These are phyloP conservation scores for Aureobasidium sp. DNA, from an alignment of 2,329 filamentous ascomycete species.

Conservation along the genomic window DNA sequence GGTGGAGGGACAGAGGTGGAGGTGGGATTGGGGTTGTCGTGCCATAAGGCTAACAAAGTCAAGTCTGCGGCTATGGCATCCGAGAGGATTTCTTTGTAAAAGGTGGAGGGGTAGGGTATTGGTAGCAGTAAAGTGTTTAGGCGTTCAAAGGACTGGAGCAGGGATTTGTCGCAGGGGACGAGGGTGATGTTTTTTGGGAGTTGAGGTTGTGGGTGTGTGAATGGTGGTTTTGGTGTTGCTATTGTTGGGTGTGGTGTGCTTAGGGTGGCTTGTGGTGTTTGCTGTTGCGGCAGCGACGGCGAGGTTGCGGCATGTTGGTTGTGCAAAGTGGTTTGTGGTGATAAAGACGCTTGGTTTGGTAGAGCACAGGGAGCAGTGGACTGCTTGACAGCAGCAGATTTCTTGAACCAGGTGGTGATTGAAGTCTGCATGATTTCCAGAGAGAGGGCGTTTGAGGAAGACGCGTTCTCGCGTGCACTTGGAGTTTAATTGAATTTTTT, in stretches of 20 bases:
- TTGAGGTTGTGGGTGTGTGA: constrained; percentile 13
- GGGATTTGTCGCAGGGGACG: constrained; percentile 44
- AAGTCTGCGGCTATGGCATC: constrained; percentile 47
- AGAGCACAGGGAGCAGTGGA: constrained; percentile 14
- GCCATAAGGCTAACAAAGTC: constrained; percentile 55
- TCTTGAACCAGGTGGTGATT: constrained; percentile 42
- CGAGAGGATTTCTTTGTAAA: constrained; percentile 54
- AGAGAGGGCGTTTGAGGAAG: not conserved
- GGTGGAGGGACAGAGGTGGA: constrained; percentile 15
- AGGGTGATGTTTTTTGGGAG: constrained; percentile 47
- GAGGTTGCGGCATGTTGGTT: not conserved
- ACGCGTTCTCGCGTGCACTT: not conserved
- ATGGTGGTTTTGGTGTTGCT: not conserved
- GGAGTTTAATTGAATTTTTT: constrained; percentile 12
- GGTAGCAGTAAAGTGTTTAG: constrained; percentile 54
- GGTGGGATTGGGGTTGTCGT: no score
- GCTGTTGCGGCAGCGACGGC: not conserved
- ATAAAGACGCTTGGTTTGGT: not conserved
- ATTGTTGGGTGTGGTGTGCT: not conserved
- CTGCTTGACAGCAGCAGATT: constrained; percentile 32
- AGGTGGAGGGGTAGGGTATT: constrained; percentile 53
- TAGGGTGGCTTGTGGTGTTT: not conserved
- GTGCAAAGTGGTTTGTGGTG: not conserved
- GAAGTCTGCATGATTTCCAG: constrained; percentile 35
- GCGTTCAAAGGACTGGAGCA: constrained; percentile 50